Percentiles rank a stretch among this genome's conserved stretches.
phyloP scores from a whole-genome alignment of 371 early-diverging fungal species.

The Entomophthora muscae region DNA sequence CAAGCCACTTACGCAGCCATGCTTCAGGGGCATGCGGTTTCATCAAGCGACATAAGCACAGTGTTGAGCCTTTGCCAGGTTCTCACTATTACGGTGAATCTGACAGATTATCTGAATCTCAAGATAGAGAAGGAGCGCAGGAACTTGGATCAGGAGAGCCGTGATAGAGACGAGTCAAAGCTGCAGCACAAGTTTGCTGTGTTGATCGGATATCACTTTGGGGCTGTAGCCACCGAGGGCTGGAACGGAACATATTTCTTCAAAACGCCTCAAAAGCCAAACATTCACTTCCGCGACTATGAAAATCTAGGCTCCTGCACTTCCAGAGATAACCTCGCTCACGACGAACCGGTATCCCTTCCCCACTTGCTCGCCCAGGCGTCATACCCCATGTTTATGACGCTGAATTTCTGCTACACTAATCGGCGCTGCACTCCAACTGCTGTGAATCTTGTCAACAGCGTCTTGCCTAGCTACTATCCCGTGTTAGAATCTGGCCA shows the following conservation, averaged over 20 bases:
- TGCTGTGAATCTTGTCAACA: background rate
- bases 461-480: background rate
- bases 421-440: background rate
- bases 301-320: background rate
- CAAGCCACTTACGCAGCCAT: background rate
- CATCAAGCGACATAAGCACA: background rate
- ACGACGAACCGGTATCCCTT: background rate
- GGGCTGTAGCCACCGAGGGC: background rate
- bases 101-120: conserved; percentile 5
- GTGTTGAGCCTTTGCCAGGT: background rate
- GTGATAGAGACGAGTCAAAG: background rate
- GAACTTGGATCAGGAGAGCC: background rate
- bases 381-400: conserved; percentile 4
- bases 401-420: background rate
- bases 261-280: background rate
- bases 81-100: background rate
- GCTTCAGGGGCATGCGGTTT: background rate
- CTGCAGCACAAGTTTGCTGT: background rate
- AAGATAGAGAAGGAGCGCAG: background rate
- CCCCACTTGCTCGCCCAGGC: background rate
- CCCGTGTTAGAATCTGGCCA: conserved; percentile 14
- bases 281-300: background rate
- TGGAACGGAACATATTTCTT: background rate
- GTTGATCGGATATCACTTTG: background rate
- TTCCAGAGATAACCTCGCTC: background rate